A percentile compares a stretch with the other conserved stretches of the same genome.
phyloP scores from a whole-genome alignment of 2,329 filamentous ascomycete species.

The Aspergillus puulaauensis region DNA sequence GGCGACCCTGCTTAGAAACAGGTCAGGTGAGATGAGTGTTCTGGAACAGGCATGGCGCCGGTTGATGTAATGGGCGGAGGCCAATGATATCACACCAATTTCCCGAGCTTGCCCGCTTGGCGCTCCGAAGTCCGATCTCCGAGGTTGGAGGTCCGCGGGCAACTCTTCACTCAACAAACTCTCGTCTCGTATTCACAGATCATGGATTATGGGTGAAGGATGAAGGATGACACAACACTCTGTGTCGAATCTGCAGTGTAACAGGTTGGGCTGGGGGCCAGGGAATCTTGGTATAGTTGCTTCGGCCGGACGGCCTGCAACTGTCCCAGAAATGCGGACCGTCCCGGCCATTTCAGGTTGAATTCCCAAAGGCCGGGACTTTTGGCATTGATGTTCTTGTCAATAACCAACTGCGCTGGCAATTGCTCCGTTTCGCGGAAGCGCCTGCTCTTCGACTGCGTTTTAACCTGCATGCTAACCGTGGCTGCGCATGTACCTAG shows the following conservation, averaged over 20 bases:
- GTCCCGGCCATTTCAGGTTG: too few species aligned
- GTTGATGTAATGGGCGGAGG: not conserved
- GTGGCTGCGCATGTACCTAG: not conserved
- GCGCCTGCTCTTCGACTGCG: not conserved
- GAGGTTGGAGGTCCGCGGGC: conserved; percentile 1
- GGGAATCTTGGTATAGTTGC: too few species aligned
- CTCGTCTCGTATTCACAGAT: too few species aligned
- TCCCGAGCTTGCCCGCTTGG: not conserved
- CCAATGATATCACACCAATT: conserved; percentile 5
- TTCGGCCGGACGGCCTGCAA: too few species aligned
- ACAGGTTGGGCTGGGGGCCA: too few species aligned
- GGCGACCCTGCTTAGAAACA: conserved; percentile 11
- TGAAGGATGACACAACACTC: too few species aligned
- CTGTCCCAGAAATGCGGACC: too few species aligned
- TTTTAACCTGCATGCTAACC: not conserved
- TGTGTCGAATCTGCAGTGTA: too few species aligned
- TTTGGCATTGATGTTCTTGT: too few species aligned
- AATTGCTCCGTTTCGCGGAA: not conserved
- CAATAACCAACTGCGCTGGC: too few species aligned
- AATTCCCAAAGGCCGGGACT: too few species aligned
- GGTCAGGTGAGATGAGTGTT: conserved; percentile 6
- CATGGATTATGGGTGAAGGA: too few species aligned
- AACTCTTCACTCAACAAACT: not conserved
- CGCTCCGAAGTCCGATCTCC: conserved; percentile 8
- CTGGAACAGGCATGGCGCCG: not conserved